Evolutionary conservation across 2,329 filamentous ascomycete species (phyloP).

Genomic region (Fusarium solani-melongenae): DNA sequence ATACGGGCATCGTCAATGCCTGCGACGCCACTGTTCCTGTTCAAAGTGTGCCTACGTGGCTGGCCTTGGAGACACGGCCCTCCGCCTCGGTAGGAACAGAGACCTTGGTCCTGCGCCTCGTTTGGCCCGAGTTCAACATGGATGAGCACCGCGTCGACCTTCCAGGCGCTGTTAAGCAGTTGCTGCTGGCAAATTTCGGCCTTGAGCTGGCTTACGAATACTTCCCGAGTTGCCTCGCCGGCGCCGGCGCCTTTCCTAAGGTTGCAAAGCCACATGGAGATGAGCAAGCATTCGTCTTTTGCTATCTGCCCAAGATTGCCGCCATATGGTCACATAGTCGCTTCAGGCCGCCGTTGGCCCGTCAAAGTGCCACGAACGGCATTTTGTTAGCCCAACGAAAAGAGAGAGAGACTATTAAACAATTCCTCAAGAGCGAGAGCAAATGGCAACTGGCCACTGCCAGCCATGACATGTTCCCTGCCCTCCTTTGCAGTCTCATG

Average conservation of each 20-base stretch:
- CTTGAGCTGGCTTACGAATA: constrained; percentile 48
- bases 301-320: constrained; percentile 53
- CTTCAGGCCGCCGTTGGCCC: constrained; percentile 13
- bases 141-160: constrained; percentile 40
- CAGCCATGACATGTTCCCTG: constrained; percentile 49
- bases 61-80: constrained; percentile 31
- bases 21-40: constrained; percentile 11
- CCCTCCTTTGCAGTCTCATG: constrained; percentile 48
- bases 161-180: constrained; percentile 26
- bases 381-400: constrained; percentile 46
- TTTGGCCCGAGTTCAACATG: constrained; percentile 42
- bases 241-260: constrained; percentile 44
- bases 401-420: constrained; percentile 38
- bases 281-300: constrained; percentile 46
- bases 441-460: constrained; percentile 45
- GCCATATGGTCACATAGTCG: constrained; percentile 49
- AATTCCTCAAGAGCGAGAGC: constrained; percentile 36
- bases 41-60: constrained; percentile 34
- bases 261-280: not conserved
- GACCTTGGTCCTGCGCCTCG: constrained; percentile 44
- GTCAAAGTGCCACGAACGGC: constrained; percentile 41
- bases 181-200: constrained; percentile 43
- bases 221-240: constrained; percentile 49
- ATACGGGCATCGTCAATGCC: constrained; percentile 29
- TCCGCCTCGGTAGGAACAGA: not conserved